A percentile compares a stretch with the other conserved stretches of the same genome.
Evolutionary conservation across 164 flowering plant genomes (phyloP).

Genomic region (Sedum album): DNA sequence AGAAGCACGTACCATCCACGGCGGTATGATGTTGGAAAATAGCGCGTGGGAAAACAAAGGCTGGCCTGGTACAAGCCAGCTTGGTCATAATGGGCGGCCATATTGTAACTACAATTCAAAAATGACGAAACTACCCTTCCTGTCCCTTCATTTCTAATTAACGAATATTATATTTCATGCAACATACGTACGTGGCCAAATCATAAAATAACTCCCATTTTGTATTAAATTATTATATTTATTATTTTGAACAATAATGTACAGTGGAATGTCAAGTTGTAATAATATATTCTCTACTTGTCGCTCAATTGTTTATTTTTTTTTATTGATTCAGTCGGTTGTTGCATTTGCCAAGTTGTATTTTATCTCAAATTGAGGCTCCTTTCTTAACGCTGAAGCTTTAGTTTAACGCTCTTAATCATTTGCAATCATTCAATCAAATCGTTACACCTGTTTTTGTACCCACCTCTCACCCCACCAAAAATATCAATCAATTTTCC

Average conservation of each 20-base stretch:
- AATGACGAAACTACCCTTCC: neutral
- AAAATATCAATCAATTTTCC: no score
- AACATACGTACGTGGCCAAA: neutral
- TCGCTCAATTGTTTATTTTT: neutral
- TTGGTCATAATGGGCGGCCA: constrained; percentile 3
- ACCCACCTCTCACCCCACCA: no score
- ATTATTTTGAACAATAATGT: neutral
- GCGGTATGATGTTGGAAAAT: neutral
- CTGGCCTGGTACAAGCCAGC: neutral
- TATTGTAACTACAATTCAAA: neutral
- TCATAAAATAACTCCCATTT: neutral
- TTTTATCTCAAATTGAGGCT: neutral
- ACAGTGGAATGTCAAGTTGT: neutral
- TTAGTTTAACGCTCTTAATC: neutral
- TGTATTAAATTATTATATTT: neutral
- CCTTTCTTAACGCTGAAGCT: neutral
- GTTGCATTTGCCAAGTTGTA: neutral
- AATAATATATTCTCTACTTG: neutral
- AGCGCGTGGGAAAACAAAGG: neutral
- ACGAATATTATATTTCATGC: no score
- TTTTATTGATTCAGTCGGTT: neutral
- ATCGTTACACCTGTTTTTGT: neutral
- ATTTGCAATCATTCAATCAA: neutral
- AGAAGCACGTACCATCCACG: neutral
- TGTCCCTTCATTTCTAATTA: no score